phyloP scores from a whole-genome alignment of 345 rosid genomes.

The Citropsis articulata region DNA sequence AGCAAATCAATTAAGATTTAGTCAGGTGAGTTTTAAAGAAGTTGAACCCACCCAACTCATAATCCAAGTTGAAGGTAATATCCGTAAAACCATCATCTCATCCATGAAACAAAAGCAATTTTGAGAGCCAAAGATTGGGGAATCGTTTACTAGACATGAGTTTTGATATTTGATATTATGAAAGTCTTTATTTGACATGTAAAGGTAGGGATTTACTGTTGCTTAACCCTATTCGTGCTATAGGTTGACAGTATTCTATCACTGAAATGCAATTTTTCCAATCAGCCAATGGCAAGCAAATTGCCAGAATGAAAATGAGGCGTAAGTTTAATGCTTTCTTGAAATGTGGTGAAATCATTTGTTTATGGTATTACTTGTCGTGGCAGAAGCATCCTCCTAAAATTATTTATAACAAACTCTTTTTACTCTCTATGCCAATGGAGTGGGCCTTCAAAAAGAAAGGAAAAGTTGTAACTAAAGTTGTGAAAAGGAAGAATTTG shows the following conservation, averaged over 20 bases:
- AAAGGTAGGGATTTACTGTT: neutral
- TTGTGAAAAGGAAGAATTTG: slow-evolving; percentile 10
- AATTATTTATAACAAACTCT: neutral
- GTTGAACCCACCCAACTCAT: neutral
- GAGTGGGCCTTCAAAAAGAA: slow-evolving; percentile 9
- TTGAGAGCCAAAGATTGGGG: neutral
- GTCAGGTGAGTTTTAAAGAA: too few relatives aligned
- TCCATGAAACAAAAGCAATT: neutral
- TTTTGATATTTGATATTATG: neutral
- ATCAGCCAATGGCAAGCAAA: too few relatives aligned
- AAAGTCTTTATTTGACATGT: neutral
- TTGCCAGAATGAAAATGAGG: too few relatives aligned
- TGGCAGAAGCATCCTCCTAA: neutral
- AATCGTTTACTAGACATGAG: neutral
- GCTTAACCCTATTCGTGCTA: neutral
- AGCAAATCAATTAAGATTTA: too few relatives aligned
- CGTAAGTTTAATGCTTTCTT: neutral
- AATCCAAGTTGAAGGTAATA: slow-evolving; percentile 13
- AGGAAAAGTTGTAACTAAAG: neutral
- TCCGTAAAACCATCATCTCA: neutral
- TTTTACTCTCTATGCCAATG: neutral
- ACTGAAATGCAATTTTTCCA: neutral
- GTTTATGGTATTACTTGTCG: neutral
- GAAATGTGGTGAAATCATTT: neutral
- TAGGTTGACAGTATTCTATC: neutral